Conservation (phyloP, 495 filamentous ascomycete genomes). For the Annulohypoxylon stygium region DNA sequence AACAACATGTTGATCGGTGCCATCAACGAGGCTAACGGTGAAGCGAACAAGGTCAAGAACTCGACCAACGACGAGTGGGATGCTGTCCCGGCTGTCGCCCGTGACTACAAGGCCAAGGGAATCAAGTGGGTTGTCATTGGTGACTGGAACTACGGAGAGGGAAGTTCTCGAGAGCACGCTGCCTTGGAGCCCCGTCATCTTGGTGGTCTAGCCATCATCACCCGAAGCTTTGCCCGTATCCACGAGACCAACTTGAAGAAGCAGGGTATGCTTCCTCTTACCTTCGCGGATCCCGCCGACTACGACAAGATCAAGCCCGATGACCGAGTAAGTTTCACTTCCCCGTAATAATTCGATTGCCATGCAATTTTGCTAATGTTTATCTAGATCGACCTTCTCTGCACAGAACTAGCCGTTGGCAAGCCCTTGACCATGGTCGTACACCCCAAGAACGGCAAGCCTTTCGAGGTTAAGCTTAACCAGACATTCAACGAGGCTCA, state of each 20-base stretch:
- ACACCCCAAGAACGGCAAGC: constrained; percentile 84
- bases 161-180: constrained; percentile 96
- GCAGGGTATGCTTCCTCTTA: constrained; percentile 99
- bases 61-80: constrained; percentile 82
- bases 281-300: constrained; percentile 93
- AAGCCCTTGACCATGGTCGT: constrained; percentile 93
- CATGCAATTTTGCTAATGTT: constrained; percentile 8
- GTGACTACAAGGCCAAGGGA: constrained; percentile 98
- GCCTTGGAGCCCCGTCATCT: constrained; percentile 98
- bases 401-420: constrained; percentile 92
- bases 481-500: constrained; percentile 98
- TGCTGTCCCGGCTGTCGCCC: constrained; percentile 92
- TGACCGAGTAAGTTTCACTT: constrained; percentile 70
- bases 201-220: constrained; percentile 96
- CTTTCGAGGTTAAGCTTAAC: constrained; percentile 84
- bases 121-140: constrained; percentile 98
- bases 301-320: constrained; percentile 97
- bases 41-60: constrained; percentile 99
- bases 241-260: constrained; percentile 99
- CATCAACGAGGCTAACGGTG: constrained; percentile 92
- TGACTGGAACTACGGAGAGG: constrained; percentile 99
- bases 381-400: constrained; percentile 78
- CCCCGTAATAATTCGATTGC: neutral
- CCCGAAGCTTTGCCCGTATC: constrained; percentile 96
- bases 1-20: constrained; percentile 99